Conservation (phyloP, 2,329 filamentous ascomycete genomes). For the Ophiostoma perfectum region DNA sequence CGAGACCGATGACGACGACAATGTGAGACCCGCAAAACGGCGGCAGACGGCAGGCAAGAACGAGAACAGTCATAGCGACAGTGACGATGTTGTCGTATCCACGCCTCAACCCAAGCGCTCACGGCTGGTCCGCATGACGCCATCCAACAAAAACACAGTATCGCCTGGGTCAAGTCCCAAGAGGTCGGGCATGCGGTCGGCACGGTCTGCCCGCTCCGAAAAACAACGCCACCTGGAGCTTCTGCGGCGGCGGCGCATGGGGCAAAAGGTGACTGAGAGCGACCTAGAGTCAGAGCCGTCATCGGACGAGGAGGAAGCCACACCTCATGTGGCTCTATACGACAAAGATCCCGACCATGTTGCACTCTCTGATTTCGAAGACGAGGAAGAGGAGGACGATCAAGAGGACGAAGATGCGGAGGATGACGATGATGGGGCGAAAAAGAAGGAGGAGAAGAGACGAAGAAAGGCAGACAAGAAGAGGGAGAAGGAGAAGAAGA, state of each 20-base stretch:
- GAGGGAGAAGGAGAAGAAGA: slow-evolving; percentile 18
- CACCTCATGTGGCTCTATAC: slow-evolving; percentile 28
- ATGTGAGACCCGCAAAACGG: neutral
- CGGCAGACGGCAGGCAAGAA: neutral
- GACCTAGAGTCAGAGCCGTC: slow-evolving; percentile 21
- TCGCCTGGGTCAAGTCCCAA: neutral
- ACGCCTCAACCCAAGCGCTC: slow-evolving; percentile 10
- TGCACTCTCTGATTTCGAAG: slow-evolving; percentile 33
- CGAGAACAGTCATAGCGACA: slow-evolving; percentile 11
- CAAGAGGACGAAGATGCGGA: slow-evolving; percentile 1
- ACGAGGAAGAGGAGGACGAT: slow-evolving; percentile 33
- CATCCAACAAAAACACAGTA: neutral
- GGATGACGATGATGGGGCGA: no score
- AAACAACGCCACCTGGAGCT: slow-evolving; percentile 32
- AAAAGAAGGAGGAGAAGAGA: neutral
- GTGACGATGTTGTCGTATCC: neutral
- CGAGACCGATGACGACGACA: slow-evolving; percentile 12
- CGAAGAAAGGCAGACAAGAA: neutral
- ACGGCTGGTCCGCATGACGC: slow-evolving; percentile 8
- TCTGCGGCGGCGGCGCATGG: slow-evolving; percentile 31
- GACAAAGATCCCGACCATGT: slow-evolving; percentile 32
- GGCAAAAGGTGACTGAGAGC: slow-evolving; percentile 30
- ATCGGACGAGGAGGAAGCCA: slow-evolving; percentile 24
- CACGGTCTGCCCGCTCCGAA: slow-evolving; percentile 24
- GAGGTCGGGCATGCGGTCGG: slow-evolving; percentile 15